A percentile compares a stretch with the other conserved stretches of the same genome.
Evolutionary conservation across 768 basidiomycete species (phyloP).

Genomic region (Lactifluus hygrophoroides): DNA sequence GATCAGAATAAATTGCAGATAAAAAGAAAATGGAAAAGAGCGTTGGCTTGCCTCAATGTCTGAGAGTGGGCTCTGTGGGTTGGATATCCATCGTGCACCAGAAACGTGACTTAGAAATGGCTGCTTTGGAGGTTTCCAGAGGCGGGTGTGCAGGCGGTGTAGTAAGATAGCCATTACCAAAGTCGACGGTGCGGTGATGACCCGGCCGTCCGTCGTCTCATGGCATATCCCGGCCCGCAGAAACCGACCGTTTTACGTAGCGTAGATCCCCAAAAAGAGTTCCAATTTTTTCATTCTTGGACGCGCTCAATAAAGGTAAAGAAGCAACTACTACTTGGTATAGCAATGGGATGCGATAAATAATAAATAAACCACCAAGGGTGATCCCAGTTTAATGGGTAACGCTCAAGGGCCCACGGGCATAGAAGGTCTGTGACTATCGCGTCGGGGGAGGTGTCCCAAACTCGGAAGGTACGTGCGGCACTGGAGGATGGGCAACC

Average conservation of each 20-base stretch:
- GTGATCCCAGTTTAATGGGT: too few species aligned
- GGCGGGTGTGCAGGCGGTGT: neutral
- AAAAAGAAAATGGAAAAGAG: neutral
- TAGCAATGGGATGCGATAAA: constrained; percentile 1
- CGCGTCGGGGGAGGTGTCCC: neutral
- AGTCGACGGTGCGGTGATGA: neutral
- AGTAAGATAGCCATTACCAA: constrained; percentile 12
- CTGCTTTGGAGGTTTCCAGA: neutral
- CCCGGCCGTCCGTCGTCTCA: neutral
- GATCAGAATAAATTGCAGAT: neutral
- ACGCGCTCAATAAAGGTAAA: too few species aligned
- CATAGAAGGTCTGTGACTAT: neutral
- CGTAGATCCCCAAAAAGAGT: too few species aligned
- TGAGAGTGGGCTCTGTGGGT: neutral
- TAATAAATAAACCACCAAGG: too few species aligned
- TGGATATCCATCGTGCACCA: constrained; percentile 12
- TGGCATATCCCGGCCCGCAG: neutral
- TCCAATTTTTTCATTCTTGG: neutral
- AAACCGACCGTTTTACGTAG: neutral
- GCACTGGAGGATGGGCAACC: constrained; percentile 8
- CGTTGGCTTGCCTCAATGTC: constrained; percentile 13
- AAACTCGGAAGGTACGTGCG: constrained; percentile 10
- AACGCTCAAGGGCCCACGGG: neutral
- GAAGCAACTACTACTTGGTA: constrained; percentile 1
- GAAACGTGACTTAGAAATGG: neutral